Percentiles rank a stretch among this genome's conserved stretches.
Conservation (phyloP, 169 alveolate genomes). For the Eimeria necatrix region DNA sequence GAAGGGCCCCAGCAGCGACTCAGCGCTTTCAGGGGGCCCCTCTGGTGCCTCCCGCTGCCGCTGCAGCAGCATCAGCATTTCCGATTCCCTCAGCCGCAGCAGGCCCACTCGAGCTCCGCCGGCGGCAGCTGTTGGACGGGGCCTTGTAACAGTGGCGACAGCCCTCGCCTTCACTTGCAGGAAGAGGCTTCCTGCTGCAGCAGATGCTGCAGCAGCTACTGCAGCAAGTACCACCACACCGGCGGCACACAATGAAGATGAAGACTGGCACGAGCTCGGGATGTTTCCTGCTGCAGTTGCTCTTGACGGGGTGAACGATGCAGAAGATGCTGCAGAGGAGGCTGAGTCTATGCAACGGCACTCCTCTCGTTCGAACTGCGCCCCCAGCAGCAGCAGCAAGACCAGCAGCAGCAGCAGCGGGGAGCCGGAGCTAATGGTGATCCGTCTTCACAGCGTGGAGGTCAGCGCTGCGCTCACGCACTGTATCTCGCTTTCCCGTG, state of each 20-base stretch:
- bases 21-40: not conserved
- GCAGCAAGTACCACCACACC: not conserved
- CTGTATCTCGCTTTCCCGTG: not conserved
- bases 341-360: not conserved
- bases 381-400: constrained; percentile 6
- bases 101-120: not conserved
- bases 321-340: not conserved
- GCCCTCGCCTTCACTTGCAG: constrained; percentile 4
- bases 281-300: not conserved
- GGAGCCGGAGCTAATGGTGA: not conserved
- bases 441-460: constrained; percentile 64
- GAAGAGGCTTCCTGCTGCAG: not conserved
- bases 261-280: not conserved
- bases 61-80: constrained; percentile 40
- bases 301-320: not conserved
- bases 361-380: not conserved
- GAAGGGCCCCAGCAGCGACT: constrained; percentile 36
- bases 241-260: not conserved
- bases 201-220: not conserved
- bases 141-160: not conserved
- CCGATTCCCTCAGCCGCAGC: constrained; percentile 58
- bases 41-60: not conserved
- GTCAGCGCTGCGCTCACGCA: constrained; percentile 63
- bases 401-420: constrained; percentile 1
- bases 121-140: not conserved